These are phyloP conservation scores for Trichoderma koningii DNA, from an alignment of 2,329 filamentous ascomycete species.

Conservation along the genomic window DNA sequence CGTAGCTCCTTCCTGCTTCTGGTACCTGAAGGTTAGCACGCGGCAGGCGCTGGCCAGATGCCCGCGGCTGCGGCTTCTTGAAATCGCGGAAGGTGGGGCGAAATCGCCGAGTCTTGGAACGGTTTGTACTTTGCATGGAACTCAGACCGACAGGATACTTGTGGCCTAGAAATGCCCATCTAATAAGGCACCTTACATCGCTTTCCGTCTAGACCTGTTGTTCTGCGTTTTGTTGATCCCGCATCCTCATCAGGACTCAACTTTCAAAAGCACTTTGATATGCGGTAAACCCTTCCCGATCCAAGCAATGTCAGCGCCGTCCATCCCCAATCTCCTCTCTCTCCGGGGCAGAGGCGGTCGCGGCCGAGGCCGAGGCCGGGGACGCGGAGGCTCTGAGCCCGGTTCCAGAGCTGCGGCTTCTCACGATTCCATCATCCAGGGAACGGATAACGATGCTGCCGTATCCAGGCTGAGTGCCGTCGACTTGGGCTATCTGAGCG, in stretches of 20 bases:
- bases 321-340: conserved; percentile 77
- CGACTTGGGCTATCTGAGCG: conserved; percentile 78
- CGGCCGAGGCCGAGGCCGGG: conserved; percentile 45
- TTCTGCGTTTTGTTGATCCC: background rate
- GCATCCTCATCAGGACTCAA: background rate
- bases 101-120: background rate
- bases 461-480: conserved; percentile 88
- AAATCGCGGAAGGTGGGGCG: conserved; percentile 8
- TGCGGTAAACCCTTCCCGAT: background rate
- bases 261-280: background rate
- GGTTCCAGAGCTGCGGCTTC: conserved; percentile 40
- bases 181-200: background rate
- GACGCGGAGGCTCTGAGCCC: conserved; percentile 40
- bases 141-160: background rate
- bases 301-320: conserved; percentile 63
- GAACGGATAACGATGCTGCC: conserved; percentile 89
- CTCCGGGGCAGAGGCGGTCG: conserved; percentile 48
- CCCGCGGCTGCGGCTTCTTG: conserved; percentile 2
- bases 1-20: background rate
- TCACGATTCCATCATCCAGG: conserved; percentile 77
- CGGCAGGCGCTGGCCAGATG: conserved; percentile 8
- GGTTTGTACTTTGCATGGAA: background rate
- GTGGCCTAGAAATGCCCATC: background rate
- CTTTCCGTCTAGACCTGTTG: background rate
- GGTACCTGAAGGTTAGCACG: background rate